phyloP scores from a whole-genome alignment of 1,284 basidiomycete species.

The Ceratobasidium sp. region DNA sequence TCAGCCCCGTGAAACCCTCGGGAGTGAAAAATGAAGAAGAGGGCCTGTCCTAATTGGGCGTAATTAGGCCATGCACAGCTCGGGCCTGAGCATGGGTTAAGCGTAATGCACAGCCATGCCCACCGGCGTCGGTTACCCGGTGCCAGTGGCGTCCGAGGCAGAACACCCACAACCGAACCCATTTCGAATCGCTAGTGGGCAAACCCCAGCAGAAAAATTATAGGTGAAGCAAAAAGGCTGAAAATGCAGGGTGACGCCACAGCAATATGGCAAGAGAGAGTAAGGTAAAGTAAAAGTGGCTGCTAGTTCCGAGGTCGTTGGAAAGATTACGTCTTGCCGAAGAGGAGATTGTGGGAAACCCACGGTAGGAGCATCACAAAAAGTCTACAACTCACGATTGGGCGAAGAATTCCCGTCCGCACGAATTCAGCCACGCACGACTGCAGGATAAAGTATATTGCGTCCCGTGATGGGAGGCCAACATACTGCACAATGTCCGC shows the following conservation, averaged over 20 bases:
- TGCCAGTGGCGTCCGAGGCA: slow-evolving; percentile 22
- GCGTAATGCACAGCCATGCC: not conserved
- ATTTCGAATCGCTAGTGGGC: slow-evolving; percentile 11
- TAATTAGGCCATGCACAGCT: not conserved
- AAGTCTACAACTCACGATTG: slow-evolving; percentile 57
- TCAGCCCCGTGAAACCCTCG: slow-evolving; percentile 4
- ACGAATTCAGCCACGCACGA: slow-evolving; percentile 84
- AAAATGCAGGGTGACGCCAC: slow-evolving; percentile 3
- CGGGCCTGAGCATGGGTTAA: not conserved
- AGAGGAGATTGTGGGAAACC: not conserved
- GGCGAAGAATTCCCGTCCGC: slow-evolving; percentile 69
- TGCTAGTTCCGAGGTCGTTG: not conserved
- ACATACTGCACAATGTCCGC: slow-evolving; percentile 97
- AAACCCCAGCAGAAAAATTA: not conserved
- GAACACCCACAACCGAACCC: not conserved
- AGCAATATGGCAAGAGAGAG: not conserved
- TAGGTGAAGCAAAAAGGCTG: not conserved
- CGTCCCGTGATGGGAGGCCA: slow-evolving; percentile 86
- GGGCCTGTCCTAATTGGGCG: not conserved
- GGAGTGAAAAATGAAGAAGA: not conserved
- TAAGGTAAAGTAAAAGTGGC: not conserved
- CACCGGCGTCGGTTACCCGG: slow-evolving; percentile 18
- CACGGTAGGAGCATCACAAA: not conserved
- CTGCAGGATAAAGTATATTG: slow-evolving; percentile 92
- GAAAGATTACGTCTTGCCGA: not conserved